phyloP scores from a whole-genome alignment of 306 rosid genomes.

The Urtica urens region DNA sequence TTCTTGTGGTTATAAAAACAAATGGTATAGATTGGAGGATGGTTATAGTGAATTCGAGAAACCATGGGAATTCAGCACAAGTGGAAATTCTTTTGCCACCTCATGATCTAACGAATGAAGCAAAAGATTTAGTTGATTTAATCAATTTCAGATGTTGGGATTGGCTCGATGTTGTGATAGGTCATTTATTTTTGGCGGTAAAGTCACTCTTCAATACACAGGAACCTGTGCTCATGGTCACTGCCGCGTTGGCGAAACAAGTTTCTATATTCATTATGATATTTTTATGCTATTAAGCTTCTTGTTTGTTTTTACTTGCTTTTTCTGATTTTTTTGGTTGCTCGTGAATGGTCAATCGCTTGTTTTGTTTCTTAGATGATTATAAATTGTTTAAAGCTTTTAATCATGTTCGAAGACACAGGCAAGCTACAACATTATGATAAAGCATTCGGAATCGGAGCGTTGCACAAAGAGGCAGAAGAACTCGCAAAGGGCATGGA shows the following conservation, averaged over 20 bases:
- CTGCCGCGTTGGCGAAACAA: constrained; percentile 53
- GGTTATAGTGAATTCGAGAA: constrained; percentile 78
- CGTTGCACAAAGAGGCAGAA: constrained; percentile 47
- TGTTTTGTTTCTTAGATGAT: too few species aligned
- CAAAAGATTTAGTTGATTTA: constrained; percentile 71
- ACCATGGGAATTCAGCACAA: constrained; percentile 69
- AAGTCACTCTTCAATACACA: constrained; percentile 60
- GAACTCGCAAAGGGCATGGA: constrained; percentile 56
- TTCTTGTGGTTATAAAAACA: neutral
- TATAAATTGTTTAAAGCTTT: neutral
- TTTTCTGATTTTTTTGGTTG: too few species aligned
- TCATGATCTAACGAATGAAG: constrained; percentile 53
- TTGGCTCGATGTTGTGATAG: constrained; percentile 92
- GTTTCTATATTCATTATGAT: too few species aligned
- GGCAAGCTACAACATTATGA: constrained; percentile 88
- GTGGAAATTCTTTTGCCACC: constrained; percentile 44
- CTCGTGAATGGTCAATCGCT: too few species aligned
- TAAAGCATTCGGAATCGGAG: constrained; percentile 67
- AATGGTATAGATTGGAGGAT: constrained; percentile 46
- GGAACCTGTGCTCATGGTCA: constrained; percentile 54
- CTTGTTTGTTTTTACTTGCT: constrained; percentile 10
- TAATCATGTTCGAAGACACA: constrained; percentile 31
- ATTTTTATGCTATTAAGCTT: too few species aligned
- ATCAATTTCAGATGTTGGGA: constrained; percentile 54
- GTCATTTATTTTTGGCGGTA: constrained; percentile 93